Conservation (phyloP, 768 basidiomycete genomes). For the Kwoniella europaea region DNA sequence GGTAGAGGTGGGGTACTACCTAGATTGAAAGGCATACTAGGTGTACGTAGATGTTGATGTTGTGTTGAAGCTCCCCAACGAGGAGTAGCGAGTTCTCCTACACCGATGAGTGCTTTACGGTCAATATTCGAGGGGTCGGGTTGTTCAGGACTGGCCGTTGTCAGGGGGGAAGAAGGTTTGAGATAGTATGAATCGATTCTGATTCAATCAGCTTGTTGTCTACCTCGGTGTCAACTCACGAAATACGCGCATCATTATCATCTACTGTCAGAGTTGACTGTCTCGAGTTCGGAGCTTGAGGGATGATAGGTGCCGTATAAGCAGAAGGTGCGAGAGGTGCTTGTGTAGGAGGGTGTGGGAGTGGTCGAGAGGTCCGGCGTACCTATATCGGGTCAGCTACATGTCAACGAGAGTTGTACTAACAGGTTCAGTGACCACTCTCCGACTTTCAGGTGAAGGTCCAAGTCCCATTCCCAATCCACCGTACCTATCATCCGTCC, state of each 20-base stretch:
- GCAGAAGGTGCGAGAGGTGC: constrained; percentile 18
- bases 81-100: constrained; percentile 96
- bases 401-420: not conserved
- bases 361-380: constrained; percentile 20
- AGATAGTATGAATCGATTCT: constrained; percentile 37
- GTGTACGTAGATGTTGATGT: constrained; percentile 43
- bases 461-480: constrained; percentile 21
- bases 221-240: constrained; percentile 18
- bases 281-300: constrained; percentile 1
- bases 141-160: constrained; percentile 46
- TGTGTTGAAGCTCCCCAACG: constrained; percentile 69
- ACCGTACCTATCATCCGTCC: constrained; percentile 28
- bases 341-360: constrained; percentile 18
- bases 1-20: constrained; percentile 55
- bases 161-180: constrained; percentile 15
- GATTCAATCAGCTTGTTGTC: not conserved
- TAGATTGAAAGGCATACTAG: constrained; percentile 40
- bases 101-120: constrained; percentile 83
- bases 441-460: constrained; percentile 18
- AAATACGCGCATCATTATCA: constrained; percentile 20
- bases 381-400: constrained; percentile 8
- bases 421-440: constrained; percentile 38
- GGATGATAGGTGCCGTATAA: constrained; percentile 14
- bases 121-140: constrained; percentile 62
- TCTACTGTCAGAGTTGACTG: constrained; percentile 9